Evolutionary conservation across 768 basidiomycete genomes (phyloP).

Genomic region (Phylloporus arenicola): DNA sequence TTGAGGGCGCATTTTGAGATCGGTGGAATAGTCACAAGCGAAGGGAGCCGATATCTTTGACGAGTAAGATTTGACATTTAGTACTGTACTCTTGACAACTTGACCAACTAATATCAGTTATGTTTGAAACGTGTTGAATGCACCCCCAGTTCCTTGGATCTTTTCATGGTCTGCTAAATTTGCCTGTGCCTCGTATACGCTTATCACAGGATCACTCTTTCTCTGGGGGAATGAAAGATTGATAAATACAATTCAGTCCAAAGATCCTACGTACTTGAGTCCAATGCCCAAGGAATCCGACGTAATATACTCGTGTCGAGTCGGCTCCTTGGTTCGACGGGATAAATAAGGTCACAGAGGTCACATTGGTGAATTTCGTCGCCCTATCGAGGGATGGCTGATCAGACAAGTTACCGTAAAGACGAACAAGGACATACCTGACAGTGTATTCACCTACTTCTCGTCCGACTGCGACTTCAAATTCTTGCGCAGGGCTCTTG

Average conservation of each 20-base stretch:
- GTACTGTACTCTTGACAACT: neutral
- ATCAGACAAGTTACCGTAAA: neutral
- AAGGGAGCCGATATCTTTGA: conserved; percentile 1
- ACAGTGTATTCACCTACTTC: conserved; percentile 84
- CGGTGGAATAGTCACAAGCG: no score
- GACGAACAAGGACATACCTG: conserved; percentile 45
- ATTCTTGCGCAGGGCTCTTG: conserved; percentile 62
- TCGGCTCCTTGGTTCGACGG: conserved; percentile 78
- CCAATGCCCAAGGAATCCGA: conserved; percentile 83
- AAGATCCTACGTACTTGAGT: conserved; percentile 47
- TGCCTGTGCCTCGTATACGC: conserved; percentile 84
- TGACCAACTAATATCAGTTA: conserved; percentile 7
- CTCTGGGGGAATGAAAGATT: conserved; percentile 41
- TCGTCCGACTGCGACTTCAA: conserved; percentile 60
- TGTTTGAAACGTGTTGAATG: conserved; percentile 43
- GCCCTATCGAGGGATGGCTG: conserved; percentile 43
- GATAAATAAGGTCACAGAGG: conserved; percentile 78
- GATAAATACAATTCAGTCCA: neutral
- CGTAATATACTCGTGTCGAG: conserved; percentile 69
- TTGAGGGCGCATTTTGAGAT: no score
- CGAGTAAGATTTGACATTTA: no score
- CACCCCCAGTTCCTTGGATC: conserved; percentile 72
- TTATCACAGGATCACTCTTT: conserved; percentile 71
- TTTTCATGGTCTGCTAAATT: conserved; percentile 86
- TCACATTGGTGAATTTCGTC: conserved; percentile 80